Evolutionary conservation across 2,329 filamentous ascomycete genomes (phyloP), one percentile per base, ranked within the genome.

Genomic region (Fusarium clavum): DNA sequence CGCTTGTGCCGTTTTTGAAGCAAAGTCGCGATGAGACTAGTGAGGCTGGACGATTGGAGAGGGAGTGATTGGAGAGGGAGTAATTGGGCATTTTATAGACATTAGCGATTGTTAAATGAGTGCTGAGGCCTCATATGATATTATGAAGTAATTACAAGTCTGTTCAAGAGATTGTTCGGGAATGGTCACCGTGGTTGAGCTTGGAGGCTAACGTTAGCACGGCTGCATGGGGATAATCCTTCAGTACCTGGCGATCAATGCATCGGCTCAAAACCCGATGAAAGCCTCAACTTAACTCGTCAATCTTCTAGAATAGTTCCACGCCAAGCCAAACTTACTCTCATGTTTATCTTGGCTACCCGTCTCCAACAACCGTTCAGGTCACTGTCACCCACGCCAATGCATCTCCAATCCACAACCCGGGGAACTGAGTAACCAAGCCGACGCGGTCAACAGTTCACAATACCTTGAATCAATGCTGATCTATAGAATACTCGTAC

Each of bases 1-100:
- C 91, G 1, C 80, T 98, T 55, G 92, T 98, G 61, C 93, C 94
- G 0, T 98, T 98, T 79, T 79, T 98, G 69, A 97, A 94, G 80
- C 93, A 97, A 80, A 91, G 93, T 6, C 85, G 95, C 20, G 93
- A 98, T 77, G 94, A 97, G 83, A 98, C 94, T 0, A 69, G 64
- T 4, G 72, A 74, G 22, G 82, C 83, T 5, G 82, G 81, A 0
- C 74, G 69, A 18, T 65, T 82, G 56, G 64, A 74, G 51, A n/a
- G n/a, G n/a, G n/a, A n/a, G n/a, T n/a, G n/a, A n/a, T n/a, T n/a
- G n/a, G n/a, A n/a, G n/a, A 67, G 48, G 22, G 38, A 29, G 8
- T 38, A 25, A 25, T 25, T 25, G 24, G 24, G n/a, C 38, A 6
- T 32, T 49, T 34, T n/a, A 40, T 69, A 46, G 46, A 69, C n/a